Percentiles rank a stretch among this genome's conserved stretches.
phyloP scores from a whole-genome alignment of 495 filamentous ascomycete species.

The Talaromyces borbonicus region DNA sequence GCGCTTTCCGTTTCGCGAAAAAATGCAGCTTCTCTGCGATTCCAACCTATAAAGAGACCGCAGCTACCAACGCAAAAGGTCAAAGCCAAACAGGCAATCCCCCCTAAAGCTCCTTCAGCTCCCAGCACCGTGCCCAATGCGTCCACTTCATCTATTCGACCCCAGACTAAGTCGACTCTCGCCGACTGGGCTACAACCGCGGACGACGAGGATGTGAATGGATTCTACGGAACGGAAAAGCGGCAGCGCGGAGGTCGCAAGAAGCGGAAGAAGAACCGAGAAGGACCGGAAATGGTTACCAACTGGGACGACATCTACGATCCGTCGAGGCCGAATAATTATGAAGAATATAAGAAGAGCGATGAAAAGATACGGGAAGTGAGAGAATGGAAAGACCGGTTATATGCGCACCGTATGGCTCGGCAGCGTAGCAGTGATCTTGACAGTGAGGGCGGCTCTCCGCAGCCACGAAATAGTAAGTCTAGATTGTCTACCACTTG shows the following conservation, averaged over 20 bases:
- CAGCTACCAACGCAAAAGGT: constrained; percentile 58
- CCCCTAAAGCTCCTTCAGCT: constrained; percentile 27
- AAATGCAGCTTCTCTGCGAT: constrained; percentile 62
- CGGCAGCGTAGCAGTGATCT: constrained; percentile 42
- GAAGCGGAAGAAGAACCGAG: constrained; percentile 75
- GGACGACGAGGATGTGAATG: constrained; percentile 65
- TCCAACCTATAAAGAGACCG: constrained; percentile 77
- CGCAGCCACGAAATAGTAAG: constrained; percentile 43
- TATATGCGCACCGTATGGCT: constrained; percentile 66
- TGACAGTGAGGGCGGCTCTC: constrained; percentile 50
- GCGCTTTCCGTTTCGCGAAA: constrained; percentile 19
- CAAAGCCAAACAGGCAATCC: constrained; percentile 47
- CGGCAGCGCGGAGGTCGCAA: constrained; percentile 72
- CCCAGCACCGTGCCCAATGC: constrained; percentile 16
- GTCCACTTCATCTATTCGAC: constrained; percentile 14
- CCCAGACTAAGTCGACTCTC: constrained; percentile 51
- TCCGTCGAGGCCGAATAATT: constrained; percentile 70
- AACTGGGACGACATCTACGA: constrained; percentile 96
- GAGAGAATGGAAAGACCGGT: constrained; percentile 75
- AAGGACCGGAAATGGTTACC: constrained; percentile 48
- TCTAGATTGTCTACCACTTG: constrained; percentile 8
- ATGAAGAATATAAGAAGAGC: constrained; percentile 76
- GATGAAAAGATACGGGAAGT: constrained; percentile 75
- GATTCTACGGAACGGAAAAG: constrained; percentile 52
- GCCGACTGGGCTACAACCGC: constrained; percentile 75